Base-by-base conservation (phyloP, 2,329 filamentous ascomycete genomes). In the Nectriaceae sp. region DNA sequence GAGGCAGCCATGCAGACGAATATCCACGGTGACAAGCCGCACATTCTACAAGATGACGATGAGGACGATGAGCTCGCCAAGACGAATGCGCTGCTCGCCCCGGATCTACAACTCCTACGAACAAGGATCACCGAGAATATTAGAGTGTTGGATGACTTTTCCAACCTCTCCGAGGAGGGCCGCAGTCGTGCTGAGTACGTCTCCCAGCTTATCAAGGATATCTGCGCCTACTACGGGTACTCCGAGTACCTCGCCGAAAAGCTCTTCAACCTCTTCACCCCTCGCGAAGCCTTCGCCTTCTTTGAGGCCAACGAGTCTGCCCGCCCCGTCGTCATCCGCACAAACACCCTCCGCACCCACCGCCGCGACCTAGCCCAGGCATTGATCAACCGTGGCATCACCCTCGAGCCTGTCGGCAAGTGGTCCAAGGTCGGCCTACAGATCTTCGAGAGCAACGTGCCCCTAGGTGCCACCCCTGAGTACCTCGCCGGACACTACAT, bases 381-480 rank as follows among this genome's bases (percentile, higher is more conserved):
- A 2, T 81, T 97, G 51, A 97, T 97, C 78, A 96, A 96, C 75
- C 89, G 93, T 55, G 94, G 94, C 56, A 94, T 99, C 41, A 95
- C 92, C 13, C 82, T 99, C 33, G 93, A 99, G 71, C 94, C 94
- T 2, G 90, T 99, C 16, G 94, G 94, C 53, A 97, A 97, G 72
- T 99, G 94, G 94, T 94, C 89, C 60, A 99, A 99, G 75, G 91
- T 99, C 55, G 94, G 94, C 40, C 81, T 99, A 35, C 94, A 99
- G 70, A 84, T 99, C 51, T 99, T 99, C 69, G 94, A 99, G 71
- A 89, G 88, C 49, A 87, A 85, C 52, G 77, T 83, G 4, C 90
- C 91, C 3, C 82, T 97, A 1, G 92, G 92, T 80, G 94, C 94
- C 21, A 99, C 94, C 1, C 94, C 94, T 10, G 94, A 99, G 72